Evolutionary conservation across 139 green algal species (phyloP), one percentile per base, ranked within the genome.

Genomic region (Tetradesmus obliquus): DNA sequence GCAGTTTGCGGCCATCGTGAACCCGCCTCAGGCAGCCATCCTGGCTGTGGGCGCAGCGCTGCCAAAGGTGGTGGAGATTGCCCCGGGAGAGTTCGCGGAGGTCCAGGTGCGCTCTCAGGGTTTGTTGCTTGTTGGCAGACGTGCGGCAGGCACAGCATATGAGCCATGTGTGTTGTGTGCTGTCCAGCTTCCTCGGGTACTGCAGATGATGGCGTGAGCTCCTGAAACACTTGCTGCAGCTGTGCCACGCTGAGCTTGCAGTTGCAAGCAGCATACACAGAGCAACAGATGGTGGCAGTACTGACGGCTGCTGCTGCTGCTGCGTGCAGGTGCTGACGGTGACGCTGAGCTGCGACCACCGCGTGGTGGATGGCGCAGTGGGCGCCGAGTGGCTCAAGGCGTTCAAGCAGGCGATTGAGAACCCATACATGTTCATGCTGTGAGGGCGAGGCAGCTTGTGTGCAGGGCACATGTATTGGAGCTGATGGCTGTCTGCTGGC

Each of bases 301-400:
- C n/a, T 51, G n/a, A 54, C 12, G 66, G 72, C 24, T 79, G 72
- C 32, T 76, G 66, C 17, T 76, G 66, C 66, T 76, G 66, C 66
- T n/a, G 91, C 53, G 54, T 84, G 54, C 74, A 87, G 54, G 90
- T 96, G 7, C 96, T 98, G 94, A 92, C 82, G 3, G 97, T 95
- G 58, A 99, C 98, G 1, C 92, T 99, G 54, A 97, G 92, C 86
- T 99, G 98, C 93, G 98, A 99, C 94, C 98, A 99, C 95, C 94
- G 98, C 3, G 98, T 99, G 10, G 96, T 99, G 62, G 98, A 99
- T 91, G 98, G 98, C 17, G 98, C 98, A 8, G 95, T 99, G 91
- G 98, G 98, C 0, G 98, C 98, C 17, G 93, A 98, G 92, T 99
- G 98, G 98, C 94, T 99, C 79, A 91, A 95, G 55, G 97, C 97